Base-by-base conservation (phyloP, 208 protist genomes). In the Crithidia acanthocephali region DNA sequence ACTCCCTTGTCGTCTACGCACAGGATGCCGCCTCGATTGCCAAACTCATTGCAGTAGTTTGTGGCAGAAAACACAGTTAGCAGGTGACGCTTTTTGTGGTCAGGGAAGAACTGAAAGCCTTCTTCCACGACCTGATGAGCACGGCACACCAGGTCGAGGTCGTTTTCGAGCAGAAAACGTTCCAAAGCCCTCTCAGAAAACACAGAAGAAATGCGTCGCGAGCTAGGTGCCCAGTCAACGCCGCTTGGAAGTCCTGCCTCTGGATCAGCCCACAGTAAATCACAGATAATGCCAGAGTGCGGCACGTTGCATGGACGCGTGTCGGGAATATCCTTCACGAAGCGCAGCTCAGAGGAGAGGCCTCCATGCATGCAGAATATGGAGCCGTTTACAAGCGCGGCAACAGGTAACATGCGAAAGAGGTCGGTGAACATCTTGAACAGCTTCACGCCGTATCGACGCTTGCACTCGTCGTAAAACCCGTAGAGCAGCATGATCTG, bases 21-120 rank as follows among this genome's bases (percentile, higher is more conserved):
- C 88, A 99, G 95, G 81, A 99, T 96, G 7, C 98, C 98, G 20
- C 98, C 99, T n/a, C 98, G 88, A 74, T 99, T 99, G 65, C 99
- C 98, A 83, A 99, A 99, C 77, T 99, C 98, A 64, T 98, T 98
- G 85, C 98, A 99, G 80, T 99, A 99, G 88, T 99, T 99, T 30
- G 99, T 99, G 1, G 99, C 99, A 2, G 95, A 99, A 80, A 99
- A 99, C 10, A 99, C 80, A 0, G 99, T 99, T 22, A 99, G 97
- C 55, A 99, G 90, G 69, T 98, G 93, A 23, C 99, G 85, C 63
- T 99, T 97, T 18, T 83, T 80, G 62, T 92, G 77, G 42, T 76
- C 85, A 5, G 98, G 98, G 70, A 99, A 99, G 81, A 99, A 99
- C 66, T 99, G 98, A 79, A 99, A 99, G 4, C 98, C 98, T 62